A percentile compares a stretch with the other conserved stretches of the same genome.
These are phyloP conservation scores for Jimgerdemannia flammicorona DNA, from an alignment of 192 early-diverging fungal genomes.

Conservation along the genomic window DNA sequence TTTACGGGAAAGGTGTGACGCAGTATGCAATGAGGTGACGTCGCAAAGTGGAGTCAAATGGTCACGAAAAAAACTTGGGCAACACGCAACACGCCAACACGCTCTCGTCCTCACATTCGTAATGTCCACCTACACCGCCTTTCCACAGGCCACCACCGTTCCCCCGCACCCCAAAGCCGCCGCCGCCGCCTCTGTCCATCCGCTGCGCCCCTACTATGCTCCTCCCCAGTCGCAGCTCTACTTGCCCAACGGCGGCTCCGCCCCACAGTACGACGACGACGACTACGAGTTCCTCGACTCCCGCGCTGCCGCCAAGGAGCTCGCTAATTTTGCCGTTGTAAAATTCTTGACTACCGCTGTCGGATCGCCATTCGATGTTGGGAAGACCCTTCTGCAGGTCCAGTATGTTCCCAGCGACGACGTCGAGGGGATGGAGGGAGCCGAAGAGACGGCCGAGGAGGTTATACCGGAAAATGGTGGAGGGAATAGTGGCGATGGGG, in stretches of 20 bases:
- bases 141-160: not conserved
- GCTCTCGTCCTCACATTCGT: not conserved
- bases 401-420: constrained; percentile 51
- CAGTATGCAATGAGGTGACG: no score
- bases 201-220: constrained; percentile 1
- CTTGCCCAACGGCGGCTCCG: not conserved
- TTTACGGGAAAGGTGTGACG: no score
- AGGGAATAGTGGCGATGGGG: not conserved
- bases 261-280: constrained; percentile 9
- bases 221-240: not conserved
- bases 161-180: not conserved
- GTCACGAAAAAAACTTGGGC: no score
- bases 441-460: not conserved
- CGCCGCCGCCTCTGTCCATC: not conserved
- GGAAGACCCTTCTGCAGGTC: constrained; percentile 71
- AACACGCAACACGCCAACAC: no score
- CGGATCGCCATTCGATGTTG: constrained; percentile 59
- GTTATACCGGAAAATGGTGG: not conserved
- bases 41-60: no score
- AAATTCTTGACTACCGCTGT: constrained; percentile 59
- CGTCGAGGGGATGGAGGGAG: constrained; percentile 19
- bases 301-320: constrained; percentile 45
- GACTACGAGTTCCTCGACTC: constrained; percentile 39
- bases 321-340: constrained; percentile 58
- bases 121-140: constrained; percentile 3